Percentiles rank a stretch among this genome's conserved stretches.
Conservation (phyloP, 2,329 filamentous ascomycete species). For the Sphaerulina musiva region DNA sequence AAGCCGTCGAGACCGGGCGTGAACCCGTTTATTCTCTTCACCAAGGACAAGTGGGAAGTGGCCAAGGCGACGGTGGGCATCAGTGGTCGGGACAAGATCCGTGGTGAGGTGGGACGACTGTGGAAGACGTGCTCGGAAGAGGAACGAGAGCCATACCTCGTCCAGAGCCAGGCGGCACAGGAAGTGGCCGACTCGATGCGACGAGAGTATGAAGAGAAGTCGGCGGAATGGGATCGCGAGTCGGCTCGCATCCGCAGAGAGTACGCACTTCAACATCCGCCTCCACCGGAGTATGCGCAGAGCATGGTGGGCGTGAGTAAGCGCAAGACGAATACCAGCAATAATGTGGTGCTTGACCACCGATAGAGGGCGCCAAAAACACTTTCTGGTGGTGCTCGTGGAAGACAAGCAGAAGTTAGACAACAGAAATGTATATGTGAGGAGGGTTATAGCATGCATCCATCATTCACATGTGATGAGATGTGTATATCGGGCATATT, state of each 20-base stretch:
- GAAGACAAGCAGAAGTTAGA: neutral
- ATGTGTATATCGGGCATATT: no score
- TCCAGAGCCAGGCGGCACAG: conserved; percentile 66
- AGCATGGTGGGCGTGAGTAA: conserved; percentile 24
- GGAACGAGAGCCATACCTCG: conserved; percentile 69
- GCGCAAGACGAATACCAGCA: conserved; percentile 32
- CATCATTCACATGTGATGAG: no score
- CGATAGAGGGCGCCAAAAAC: neutral
- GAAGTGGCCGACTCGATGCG: conserved; percentile 54
- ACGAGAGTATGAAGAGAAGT: conserved; percentile 54
- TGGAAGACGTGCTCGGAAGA: conserved; percentile 73
- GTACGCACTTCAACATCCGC: conserved; percentile 32
- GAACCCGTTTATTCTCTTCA: conserved; percentile 86
- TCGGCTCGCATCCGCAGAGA: conserved; percentile 46
- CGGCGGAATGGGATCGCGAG: conserved; percentile 64
- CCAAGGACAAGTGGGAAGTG: conserved; percentile 63
- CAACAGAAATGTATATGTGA: neutral
- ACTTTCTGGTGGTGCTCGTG: neutral
- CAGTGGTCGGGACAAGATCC: conserved; percentile 63
- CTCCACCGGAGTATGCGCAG: conserved; percentile 13
- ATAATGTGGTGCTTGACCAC: conserved; percentile 29
- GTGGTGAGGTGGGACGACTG: conserved; percentile 78
- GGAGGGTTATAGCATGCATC: no score
- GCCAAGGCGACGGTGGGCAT: conserved; percentile 60
- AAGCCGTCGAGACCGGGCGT: conserved; percentile 66